Evolutionary conservation across 2,329 filamentous ascomycete species (phyloP), one percentile per base, ranked within the genome.

Genomic region (Falciphora oryzae): DNA sequence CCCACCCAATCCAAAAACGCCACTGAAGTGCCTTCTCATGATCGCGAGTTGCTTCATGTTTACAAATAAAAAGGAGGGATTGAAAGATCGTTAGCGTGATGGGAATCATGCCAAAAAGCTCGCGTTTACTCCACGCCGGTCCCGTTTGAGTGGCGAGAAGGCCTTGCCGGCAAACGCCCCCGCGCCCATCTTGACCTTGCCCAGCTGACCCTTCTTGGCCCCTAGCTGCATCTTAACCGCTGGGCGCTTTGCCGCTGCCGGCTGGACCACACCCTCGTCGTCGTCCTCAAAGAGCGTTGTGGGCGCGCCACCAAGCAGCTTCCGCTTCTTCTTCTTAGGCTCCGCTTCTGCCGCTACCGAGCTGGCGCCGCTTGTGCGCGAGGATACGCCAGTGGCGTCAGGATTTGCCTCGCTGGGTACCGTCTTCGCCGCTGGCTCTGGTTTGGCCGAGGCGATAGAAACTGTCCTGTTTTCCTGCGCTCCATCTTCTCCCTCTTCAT

Each of bases 101-200:
- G 4, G 22, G n/a, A 10, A 22, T 63, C 57, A 70, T 22, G 77
- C 81, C 65, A 87, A 73, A 69, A 89, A 89, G 70, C 86, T 89
- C 64, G 86, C 85, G 66, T 81, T 80, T 4, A 85, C 81, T 38
- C 86, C 85, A 66, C 87, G 85, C 65, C 84, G 83, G 62, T 92
- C 86, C 72, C 84, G 84, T 77, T 93, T 93, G 66, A 93, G 76
- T 10, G 90, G 90, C 25, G 89, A 92, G 73, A 93, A 92, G 4
- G 80, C 71, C 25, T 77, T 77, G 16, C 79, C 79, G 44, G 75
- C 77, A 57, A 63, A 63, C 27, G 62, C 57, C 10, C 35, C 64
- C 28, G 35, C 63, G 16, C 67, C 83, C 71, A 76, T 80, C 58
- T 77, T 73, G n/a, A 73, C 73, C 38, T 75, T 74, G 16, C 70